Percentiles rank a stretch among this genome's conserved stretches.
Evolutionary conservation across 169 alveolate genomes (phyloP).

Genomic region (Hammondia hammondi): DNA sequence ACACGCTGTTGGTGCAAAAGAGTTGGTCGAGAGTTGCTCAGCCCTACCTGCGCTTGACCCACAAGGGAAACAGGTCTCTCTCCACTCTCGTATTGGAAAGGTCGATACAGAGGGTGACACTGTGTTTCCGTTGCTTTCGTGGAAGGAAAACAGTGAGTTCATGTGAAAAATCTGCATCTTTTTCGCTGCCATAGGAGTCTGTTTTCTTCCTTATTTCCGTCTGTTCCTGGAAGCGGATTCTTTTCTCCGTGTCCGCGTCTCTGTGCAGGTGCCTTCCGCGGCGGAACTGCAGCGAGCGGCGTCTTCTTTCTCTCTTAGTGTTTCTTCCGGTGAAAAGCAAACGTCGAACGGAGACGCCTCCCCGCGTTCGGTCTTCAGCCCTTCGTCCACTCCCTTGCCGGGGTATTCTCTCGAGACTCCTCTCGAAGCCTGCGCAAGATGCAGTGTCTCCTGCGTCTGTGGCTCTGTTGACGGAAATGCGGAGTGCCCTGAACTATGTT

Average conservation of each 20-base stretch:
- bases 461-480: background rate
- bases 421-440: constrained; percentile 2
- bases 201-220: background rate
- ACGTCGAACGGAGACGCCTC: background rate
- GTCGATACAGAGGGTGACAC: too few species aligned
- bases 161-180: too few species aligned
- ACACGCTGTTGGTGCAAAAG: too few species aligned
- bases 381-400: background rate
- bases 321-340: background rate
- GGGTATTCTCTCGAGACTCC: background rate
- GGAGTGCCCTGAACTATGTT: background rate
- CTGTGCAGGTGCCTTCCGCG: constrained; percentile 9
- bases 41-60: too few species aligned
- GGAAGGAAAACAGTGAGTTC: too few species aligned
- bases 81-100: too few species aligned
- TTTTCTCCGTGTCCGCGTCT: background rate
- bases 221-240: background rate
- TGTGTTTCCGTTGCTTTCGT: too few species aligned
- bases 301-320: background rate
- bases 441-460: constrained; percentile 1
- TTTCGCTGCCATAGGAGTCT: background rate
- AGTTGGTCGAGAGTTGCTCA: too few species aligned
- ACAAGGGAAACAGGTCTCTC: too few species aligned
- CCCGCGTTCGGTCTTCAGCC: background rate
- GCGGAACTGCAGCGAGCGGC: background rate